These are phyloP conservation scores for Cerioporus squamosus DNA, from an alignment of 1,284 basidiomycete genomes.

Conservation along the genomic window DNA sequence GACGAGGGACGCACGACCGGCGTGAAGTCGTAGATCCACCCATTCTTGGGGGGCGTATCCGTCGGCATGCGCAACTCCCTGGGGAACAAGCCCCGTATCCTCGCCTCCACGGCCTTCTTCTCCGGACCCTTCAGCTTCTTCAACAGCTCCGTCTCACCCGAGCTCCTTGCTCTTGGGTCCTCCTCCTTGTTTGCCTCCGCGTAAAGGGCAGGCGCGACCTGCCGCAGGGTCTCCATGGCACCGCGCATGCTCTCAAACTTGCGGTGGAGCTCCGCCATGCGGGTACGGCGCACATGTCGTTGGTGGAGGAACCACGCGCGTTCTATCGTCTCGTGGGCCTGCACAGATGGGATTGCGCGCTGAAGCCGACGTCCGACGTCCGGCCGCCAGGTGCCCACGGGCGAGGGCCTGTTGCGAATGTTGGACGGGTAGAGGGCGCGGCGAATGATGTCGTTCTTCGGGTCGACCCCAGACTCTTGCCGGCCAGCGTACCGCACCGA, in stretches of 20 bases:
- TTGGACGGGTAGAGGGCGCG: constrained; percentile 81
- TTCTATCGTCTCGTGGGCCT: constrained; percentile 94
- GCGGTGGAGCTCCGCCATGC: constrained; percentile 65
- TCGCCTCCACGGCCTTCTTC: constrained; percentile 73
- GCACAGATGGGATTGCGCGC: constrained; percentile 78
- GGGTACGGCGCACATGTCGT: constrained; percentile 72
- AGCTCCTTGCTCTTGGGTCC: constrained; percentile 69
- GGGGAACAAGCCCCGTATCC: constrained; percentile 84
- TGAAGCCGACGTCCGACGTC: constrained; percentile 74
- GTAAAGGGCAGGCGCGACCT: constrained; percentile 69
- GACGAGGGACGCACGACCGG: constrained; percentile 49
- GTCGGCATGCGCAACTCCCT: constrained; percentile 78
- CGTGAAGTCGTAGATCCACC: constrained; percentile 84
- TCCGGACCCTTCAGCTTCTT: constrained; percentile 71
- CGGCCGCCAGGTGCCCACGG: constrained; percentile 82
- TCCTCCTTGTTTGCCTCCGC: constrained; percentile 77
- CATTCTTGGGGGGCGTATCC: constrained; percentile 75
- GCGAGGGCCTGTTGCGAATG: constrained; percentile 68
- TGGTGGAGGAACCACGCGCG: constrained; percentile 89
- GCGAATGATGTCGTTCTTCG: constrained; percentile 74
- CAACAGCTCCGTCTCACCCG: constrained; percentile 57
- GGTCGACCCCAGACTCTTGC: constrained; percentile 47
- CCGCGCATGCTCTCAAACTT: constrained; percentile 79
- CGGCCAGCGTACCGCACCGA: constrained; percentile 43
- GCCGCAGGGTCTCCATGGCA: constrained; percentile 82